Evolutionary conservation across 148 eudicot species (phyloP), one percentile per base, ranked within the genome.

Genomic region (Spergularia bocconei): DNA sequence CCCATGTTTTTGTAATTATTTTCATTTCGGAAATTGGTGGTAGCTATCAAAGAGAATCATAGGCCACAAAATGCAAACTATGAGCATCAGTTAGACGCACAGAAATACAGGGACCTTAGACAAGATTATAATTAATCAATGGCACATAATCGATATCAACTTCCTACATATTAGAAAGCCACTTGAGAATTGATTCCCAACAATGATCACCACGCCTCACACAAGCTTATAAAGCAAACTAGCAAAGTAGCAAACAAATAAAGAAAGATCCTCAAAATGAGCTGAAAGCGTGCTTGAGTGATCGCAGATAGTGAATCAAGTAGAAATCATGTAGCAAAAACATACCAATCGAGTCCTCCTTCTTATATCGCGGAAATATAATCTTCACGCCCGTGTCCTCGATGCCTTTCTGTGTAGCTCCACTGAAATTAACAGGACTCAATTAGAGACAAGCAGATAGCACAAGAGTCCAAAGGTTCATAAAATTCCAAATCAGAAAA

Each of bases 381-480:
- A 94, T 70, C 79, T 82, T 86, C 78, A 87, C 98, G 65, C 91
- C 96, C 76, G 80, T 75, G 56, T 86, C 90, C 75, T 94, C 97
- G 76, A 94, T 82, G 71, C 74, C 72, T 75, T 77, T 79, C 77
- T 80, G 97, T 67, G 83, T 79, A 61, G 85, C 80, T 74, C 87
- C 87, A 80, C 98, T 91, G 78, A 59, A 51, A 58, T 50, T 25
- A 64, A 69, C 62, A 20, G 47, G 36, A 48, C 68, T 48, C 19
- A 63, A 5, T 75, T 21, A 66, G 70, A 48, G 50, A 47, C 33
- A 11, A 73, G 64, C 55, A 74, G 61, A 67, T 39, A 59, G 36
- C 53, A 25, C 19, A 60, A 65, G 19, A 20, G 29, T 65, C 16
- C 7, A 11, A 66, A 59, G 48, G 48, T 25, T 69, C 8, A 69